These are phyloP conservation scores for Neoascochyta sp. DNA, from an alignment of 2,329 filamentous ascomycete species.

Conservation along the genomic window DNA sequence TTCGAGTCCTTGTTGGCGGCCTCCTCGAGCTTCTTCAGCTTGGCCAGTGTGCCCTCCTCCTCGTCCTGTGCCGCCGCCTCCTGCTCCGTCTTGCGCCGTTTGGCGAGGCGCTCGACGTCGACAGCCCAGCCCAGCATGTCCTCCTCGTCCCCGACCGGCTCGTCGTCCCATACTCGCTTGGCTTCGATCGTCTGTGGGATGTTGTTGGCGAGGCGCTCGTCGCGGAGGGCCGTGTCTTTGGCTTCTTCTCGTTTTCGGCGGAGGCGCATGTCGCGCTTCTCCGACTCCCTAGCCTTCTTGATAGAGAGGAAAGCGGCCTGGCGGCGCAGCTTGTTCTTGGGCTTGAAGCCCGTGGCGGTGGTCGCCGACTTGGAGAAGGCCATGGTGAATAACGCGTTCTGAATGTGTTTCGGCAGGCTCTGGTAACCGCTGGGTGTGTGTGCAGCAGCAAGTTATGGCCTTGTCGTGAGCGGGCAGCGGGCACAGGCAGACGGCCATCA, in stretches of 20 bases:
- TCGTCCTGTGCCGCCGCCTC: slow-evolving; percentile 25
- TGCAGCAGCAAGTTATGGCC: no score
- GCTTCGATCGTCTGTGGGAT: slow-evolving; percentile 53
- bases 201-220: slow-evolving; percentile 71
- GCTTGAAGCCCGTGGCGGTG: slow-evolving; percentile 51
- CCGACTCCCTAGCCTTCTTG: slow-evolving; percentile 71
- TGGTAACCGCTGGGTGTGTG: no score
- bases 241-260: slow-evolving; percentile 79
- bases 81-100: slow-evolving; percentile 43
- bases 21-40: slow-evolving; percentile 31
- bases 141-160: slow-evolving; percentile 43
- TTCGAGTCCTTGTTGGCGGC: slow-evolving; percentile 8
- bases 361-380: slow-evolving; percentile 47
- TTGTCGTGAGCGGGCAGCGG: no score
- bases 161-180: slow-evolving; percentile 77
- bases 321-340: slow-evolving; percentile 75
- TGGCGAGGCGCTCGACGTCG: slow-evolving; percentile 44
- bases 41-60: slow-evolving; percentile 32
- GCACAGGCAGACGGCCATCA: no score
- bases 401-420: not conserved
- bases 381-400: no score
- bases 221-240: slow-evolving; percentile 72
- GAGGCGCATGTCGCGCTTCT: slow-evolving; percentile 72
- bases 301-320: slow-evolving; percentile 73
- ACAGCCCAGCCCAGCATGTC: slow-evolving; percentile 45